Base-by-base conservation (phyloP, 2,329 filamentous ascomycete genomes). In the Stachybotrys chlorohalonatus region DNA sequence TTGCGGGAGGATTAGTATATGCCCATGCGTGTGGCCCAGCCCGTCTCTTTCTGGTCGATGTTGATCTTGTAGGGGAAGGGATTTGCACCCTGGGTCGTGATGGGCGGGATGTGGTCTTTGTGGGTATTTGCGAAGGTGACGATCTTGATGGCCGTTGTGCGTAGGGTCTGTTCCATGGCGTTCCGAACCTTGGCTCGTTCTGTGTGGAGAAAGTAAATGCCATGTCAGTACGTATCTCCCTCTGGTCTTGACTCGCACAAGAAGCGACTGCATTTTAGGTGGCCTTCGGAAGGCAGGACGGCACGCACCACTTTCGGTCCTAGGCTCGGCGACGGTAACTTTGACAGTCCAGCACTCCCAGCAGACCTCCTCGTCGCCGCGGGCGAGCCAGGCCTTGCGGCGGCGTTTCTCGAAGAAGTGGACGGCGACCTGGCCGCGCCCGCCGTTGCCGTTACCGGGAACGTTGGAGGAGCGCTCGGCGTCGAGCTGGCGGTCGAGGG, bases 301-400 rank as follows among this genome's bases (percentile, higher is more conserved):
- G 58, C 13, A 67, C 85, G 63, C 75, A 95, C 90, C 91, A 60
- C 84, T 89, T 66, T 97, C 93, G 11, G 90, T 96, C 65, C 87
- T 79, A 32, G 93, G 92, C 63, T 90, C 91, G 9, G 91, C 90
- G 54, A 96, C 84, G n/a, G 91, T 95, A 52, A 97, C 89, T 70
- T 95, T 90, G 61, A 99, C 75, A 49, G 89, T 90, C 94, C 94
- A 99, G 66, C 84, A 85, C 77, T 97, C 94, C 94, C 94, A 99
- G 70, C 91, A 95, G 16, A 96, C 85, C 70, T 96, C 92, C 69
- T 97, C 92, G 61, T 96, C 93, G 30, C 84, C 87, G 64, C 71
- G 81, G 74, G 91, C 87, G 70, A 89, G 86, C 69, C 89, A 92
- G 2, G 83, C 81, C 76, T 92, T 94, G 62, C 87, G 83, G 57